Evolutionary conservation across 2,329 filamentous ascomycete genomes (phyloP).

Genomic region (Sclerotinia glacialis): DNA sequence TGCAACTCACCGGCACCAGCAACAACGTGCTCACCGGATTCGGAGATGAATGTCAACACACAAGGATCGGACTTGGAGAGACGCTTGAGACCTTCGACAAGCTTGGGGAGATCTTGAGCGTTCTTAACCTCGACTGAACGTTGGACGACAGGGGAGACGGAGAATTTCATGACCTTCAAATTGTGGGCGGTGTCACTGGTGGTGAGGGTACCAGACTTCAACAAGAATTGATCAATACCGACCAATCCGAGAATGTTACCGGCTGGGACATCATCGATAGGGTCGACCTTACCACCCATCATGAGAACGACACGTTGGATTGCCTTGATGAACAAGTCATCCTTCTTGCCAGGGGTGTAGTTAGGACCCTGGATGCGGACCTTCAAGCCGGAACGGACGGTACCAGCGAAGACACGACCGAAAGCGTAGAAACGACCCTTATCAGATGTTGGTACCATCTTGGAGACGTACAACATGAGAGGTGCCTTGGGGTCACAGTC

Average conservation of each 20-base stretch:
- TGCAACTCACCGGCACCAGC: slow-evolving; percentile 99
- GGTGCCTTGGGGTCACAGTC: slow-evolving; percentile 97
- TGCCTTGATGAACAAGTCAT: slow-evolving; percentile 98
- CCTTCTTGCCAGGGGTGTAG: slow-evolving; percentile 97
- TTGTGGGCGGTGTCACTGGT: slow-evolving; percentile 98
- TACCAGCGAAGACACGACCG: slow-evolving; percentile 99
- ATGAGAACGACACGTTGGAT: slow-evolving; percentile 99
- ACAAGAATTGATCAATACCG: slow-evolving; percentile 99
- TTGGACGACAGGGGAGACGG: slow-evolving; percentile 97
- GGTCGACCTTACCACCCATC: slow-evolving; percentile 99
- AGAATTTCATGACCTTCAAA: slow-evolving; percentile 99
- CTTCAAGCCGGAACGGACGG: slow-evolving; percentile 95
- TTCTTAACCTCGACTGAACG: slow-evolving; percentile 99
- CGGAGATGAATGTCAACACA: slow-evolving; percentile 83
- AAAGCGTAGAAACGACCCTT: slow-evolving; percentile 99
- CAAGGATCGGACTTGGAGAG: slow-evolving; percentile 99
- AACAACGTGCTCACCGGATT: slow-evolving; percentile 97
- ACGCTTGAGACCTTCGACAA: slow-evolving; percentile 99
- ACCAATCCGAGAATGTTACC: slow-evolving; percentile 99
- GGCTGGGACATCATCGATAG: slow-evolving; percentile 97
- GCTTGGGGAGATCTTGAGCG: slow-evolving; percentile 98
- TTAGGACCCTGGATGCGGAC: slow-evolving; percentile 99
- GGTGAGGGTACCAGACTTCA: slow-evolving; percentile 99
- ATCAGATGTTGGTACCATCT: slow-evolving; percentile 99
- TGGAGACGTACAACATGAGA: slow-evolving; percentile 99